Conservation (phyloP, 2,329 filamentous ascomycete genomes). For the Beauveria sp. region DNA sequence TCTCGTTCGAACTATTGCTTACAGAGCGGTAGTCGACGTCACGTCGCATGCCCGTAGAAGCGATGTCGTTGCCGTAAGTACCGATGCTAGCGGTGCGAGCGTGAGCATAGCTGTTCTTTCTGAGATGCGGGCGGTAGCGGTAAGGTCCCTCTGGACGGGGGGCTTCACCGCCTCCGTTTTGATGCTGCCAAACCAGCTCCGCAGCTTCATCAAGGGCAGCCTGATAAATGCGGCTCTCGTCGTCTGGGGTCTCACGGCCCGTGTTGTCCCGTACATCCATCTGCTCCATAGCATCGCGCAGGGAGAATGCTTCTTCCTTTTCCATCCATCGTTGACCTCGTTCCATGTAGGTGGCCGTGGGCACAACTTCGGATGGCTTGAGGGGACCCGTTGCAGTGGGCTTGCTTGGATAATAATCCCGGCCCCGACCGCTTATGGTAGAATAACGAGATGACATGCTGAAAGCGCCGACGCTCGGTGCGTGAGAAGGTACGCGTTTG, state of each 20-base stretch:
- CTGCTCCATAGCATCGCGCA: slow-evolving; percentile 66
- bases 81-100: slow-evolving; percentile 54
- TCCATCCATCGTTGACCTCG: slow-evolving; percentile 71
- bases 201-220: slow-evolving; percentile 71
- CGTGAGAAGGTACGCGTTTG: slow-evolving; percentile 22
- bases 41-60: slow-evolving; percentile 37
- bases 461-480: slow-evolving; percentile 33
- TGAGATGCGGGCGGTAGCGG: slow-evolving; percentile 59
- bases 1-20: slow-evolving; percentile 45
- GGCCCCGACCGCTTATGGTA: slow-evolving; percentile 33
- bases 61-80: slow-evolving; percentile 38
- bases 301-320: slow-evolving; percentile 64
- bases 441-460: slow-evolving; percentile 47
- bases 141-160: slow-evolving; percentile 57
- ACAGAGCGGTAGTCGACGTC: slow-evolving; percentile 36
- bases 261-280: slow-evolving; percentile 48
- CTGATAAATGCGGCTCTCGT: slow-evolving; percentile 58
- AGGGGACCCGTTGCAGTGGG: slow-evolving; percentile 31
- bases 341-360: slow-evolving; percentile 64
- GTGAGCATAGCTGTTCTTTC: slow-evolving; percentile 64
- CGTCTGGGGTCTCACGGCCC: slow-evolving; percentile 26
- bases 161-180: slow-evolving; percentile 45
- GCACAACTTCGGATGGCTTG: slow-evolving; percentile 53
- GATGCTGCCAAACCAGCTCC: slow-evolving; percentile 70
- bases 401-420: slow-evolving; percentile 44